phyloP scores from a whole-genome alignment of 345 rosid species.

The Passiflora organensis region DNA sequence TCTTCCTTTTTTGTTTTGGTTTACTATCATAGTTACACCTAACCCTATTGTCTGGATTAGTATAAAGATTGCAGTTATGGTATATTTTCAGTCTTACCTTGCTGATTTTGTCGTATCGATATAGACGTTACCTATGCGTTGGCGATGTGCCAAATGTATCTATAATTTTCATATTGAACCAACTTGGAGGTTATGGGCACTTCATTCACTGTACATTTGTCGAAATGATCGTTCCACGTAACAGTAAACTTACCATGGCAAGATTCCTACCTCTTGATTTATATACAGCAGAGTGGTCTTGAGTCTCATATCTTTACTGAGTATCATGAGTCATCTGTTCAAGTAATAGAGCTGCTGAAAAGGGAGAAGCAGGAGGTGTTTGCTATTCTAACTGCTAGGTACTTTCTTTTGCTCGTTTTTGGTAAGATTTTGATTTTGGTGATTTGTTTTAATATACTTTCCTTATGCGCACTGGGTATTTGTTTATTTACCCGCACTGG shows the following conservation, averaged over 20 bases:
- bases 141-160: constrained; percentile 20
- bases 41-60: background rate
- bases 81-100: constrained; percentile 13
- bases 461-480: background rate
- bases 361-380: constrained; percentile 11
- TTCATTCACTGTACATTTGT: constrained; percentile 25
- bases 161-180: constrained; percentile 2
- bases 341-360: constrained; percentile 6
- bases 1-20: too few species aligned
- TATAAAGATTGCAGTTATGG: constrained; percentile 11
- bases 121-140: constrained; percentile 10
- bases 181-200: constrained; percentile 11
- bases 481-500: too few species aligned
- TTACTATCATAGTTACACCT: too few species aligned
- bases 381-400: constrained; percentile 2
- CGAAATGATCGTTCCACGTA: constrained; percentile 19
- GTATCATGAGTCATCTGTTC: constrained; percentile 1
- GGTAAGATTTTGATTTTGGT: constrained; percentile 14
- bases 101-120: constrained; percentile 9
- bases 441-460: constrained; percentile 2
- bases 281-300: background rate
- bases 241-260: constrained; percentile 7
- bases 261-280: constrained; percentile 9
- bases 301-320: background rate
- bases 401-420: background rate